These are phyloP conservation scores for Candida saitoana DNA, from an alignment of 805 yeast genomes.

Conservation along the genomic window DNA sequence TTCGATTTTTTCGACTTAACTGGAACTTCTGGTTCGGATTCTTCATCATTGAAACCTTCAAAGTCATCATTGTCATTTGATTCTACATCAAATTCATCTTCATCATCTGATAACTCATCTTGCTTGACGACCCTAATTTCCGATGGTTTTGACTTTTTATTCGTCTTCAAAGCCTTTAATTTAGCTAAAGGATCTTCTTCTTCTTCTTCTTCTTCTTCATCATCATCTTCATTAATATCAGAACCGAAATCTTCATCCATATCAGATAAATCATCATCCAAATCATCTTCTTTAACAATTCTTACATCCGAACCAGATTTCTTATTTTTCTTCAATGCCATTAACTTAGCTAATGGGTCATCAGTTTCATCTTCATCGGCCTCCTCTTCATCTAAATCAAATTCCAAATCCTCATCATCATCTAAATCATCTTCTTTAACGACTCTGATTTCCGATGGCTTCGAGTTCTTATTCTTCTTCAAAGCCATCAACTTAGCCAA, in stretches of 20 bases:
- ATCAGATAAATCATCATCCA: constrained; percentile 18
- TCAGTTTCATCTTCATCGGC: constrained; percentile 13
- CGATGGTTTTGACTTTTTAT: constrained; percentile 5
- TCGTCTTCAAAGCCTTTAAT: constrained; percentile 17
- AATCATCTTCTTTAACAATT: constrained; percentile 17
- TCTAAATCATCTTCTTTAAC: constrained; percentile 17
- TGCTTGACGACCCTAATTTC: constrained; percentile 25
- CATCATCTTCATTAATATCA: constrained; percentile 18
- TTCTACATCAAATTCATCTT: constrained; percentile 14
- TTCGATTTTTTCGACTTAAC: not conserved
- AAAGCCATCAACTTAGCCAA: constrained; percentile 16
- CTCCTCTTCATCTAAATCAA: constrained; percentile 4
- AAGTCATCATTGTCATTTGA: constrained; percentile 8
- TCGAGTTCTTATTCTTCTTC: constrained; percentile 13
- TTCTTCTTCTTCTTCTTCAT: constrained; percentile 24
- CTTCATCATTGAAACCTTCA: constrained; percentile 14
- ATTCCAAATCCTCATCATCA: constrained; percentile 14
- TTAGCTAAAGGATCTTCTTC: constrained; percentile 20
- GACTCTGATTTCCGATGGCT: constrained; percentile 13
- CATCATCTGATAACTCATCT: constrained; percentile 18
- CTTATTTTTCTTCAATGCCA: constrained; percentile 14
- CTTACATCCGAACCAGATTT: constrained; percentile 12
- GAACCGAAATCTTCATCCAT: not conserved
- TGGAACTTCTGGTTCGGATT: constrained; percentile 1
- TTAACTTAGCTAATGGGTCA: constrained; percentile 25